Evolutionary conservation across 345 rosid genomes (phyloP).

Genomic region (Lagerstroemia speciosa): DNA sequence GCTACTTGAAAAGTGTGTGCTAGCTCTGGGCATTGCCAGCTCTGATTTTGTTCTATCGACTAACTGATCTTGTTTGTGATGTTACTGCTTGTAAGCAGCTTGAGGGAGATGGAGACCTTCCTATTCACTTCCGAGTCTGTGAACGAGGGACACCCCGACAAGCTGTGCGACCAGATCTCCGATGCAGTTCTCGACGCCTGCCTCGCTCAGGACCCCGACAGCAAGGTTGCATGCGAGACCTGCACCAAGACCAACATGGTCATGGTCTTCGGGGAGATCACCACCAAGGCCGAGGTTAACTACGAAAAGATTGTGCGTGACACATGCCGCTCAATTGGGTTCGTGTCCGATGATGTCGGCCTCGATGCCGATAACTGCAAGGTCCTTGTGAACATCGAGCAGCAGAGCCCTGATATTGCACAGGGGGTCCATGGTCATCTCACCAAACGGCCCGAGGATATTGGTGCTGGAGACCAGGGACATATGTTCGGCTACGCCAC

Average conservation of each 20-base stretch:
- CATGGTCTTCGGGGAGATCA: constrained; percentile 16
- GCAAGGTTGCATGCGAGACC: constrained; percentile 24
- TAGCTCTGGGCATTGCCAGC: not conserved
- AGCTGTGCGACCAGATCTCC: no score
- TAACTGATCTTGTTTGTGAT: not conserved
- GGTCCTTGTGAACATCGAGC: constrained; percentile 21
- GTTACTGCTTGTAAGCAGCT: not conserved
- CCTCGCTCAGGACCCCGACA: no score
- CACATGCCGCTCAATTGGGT: constrained; percentile 21
- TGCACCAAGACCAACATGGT: constrained; percentile 21
- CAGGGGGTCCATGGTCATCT: constrained; percentile 26
- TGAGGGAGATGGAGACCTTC: constrained; percentile 21
- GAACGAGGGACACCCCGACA: constrained; percentile 28
- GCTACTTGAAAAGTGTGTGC: not conserved
- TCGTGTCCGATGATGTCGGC: constrained; percentile 20
- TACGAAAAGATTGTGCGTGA: constrained; percentile 22
- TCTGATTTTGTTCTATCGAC: not conserved
- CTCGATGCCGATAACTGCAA: constrained; percentile 22
- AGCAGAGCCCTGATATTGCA: constrained; percentile 27
- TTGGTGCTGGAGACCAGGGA: constrained; percentile 19
- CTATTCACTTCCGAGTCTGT: constrained; percentile 25
- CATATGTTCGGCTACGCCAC: constrained; percentile 24
- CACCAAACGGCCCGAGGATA: constrained; percentile 19
- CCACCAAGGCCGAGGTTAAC: constrained; percentile 20
- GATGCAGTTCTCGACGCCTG: no score